These are phyloP conservation scores for Fusarium sp. DNA, from an alignment of 2,329 filamentous ascomycete species.

Conservation along the genomic window DNA sequence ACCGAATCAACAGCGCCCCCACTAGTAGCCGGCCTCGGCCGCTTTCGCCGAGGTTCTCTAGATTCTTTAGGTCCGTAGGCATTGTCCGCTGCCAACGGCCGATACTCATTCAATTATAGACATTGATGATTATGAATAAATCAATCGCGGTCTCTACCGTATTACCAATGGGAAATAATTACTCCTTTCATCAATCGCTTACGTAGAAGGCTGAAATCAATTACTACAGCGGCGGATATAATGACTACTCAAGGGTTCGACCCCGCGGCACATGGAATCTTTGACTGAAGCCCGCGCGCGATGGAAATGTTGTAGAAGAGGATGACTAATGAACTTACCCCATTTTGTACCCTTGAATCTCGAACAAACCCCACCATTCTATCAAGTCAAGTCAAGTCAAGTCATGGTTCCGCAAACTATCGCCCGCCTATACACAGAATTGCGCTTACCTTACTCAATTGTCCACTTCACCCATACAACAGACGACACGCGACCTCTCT, in stretches of 20 bases:
- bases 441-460: slow-evolving; percentile 31
- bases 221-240: slow-evolving; percentile 10
- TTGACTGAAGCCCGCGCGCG: slow-evolving; percentile 35
- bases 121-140: not conserved
- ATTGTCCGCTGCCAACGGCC: not conserved
- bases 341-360: slow-evolving; percentile 33
- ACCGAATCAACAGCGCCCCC: slow-evolving; percentile 34
- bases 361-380: slow-evolving; percentile 39
- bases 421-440: slow-evolving; percentile 39
- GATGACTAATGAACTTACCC: slow-evolving; percentile 43
- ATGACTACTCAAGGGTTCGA: slow-evolving; percentile 20
- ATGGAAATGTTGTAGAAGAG: slow-evolving; percentile 15
- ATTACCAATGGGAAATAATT: not conserved
- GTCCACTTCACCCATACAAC: slow-evolving; percentile 10
- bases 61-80: slow-evolving; percentile 1
- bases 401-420: slow-evolving; percentile 46
- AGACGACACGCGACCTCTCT: slow-evolving; percentile 15
- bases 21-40: slow-evolving; percentile 32
- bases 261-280: not conserved
- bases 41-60: slow-evolving; percentile 43
- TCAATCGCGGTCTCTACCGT: too few species aligned
- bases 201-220: slow-evolving; percentile 16
- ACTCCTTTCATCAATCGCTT: not conserved
- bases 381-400: slow-evolving; percentile 25
- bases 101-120: not conserved